Evolutionary conservation across 177 flowering plant species (phyloP), one percentile per base, ranked within the genome.

Genomic region (Vitis hybrid): DNA sequence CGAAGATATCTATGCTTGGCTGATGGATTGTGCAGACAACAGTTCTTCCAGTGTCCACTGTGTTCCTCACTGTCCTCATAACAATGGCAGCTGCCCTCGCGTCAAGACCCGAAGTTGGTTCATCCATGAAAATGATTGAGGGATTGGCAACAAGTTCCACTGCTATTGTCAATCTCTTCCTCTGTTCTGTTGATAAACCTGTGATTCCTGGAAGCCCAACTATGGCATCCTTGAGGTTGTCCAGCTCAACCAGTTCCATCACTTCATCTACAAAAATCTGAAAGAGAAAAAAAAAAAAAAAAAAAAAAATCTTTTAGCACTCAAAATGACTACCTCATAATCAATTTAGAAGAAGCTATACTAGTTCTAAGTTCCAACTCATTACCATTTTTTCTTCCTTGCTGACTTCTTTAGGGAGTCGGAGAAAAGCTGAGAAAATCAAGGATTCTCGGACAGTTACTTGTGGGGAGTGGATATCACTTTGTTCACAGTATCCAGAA

Each of bases 71-170:
- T 7, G 97, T 78, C 66, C 93, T 86, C 97, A 90, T 91, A 7
- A 91, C 97, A 77, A 91, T 88, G 57, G 97, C 89, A 50, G 97
- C 94, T 18, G 94, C 94, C 62, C 93, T 83, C n/a, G 93, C 94
- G 82, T 91, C 97, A 65, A 91, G 91, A 4, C 97, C 97, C 1
- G 97, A 86, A 12, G 94, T 91, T 15, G 94, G 94, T 73, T 91
- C 97, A 77, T 91, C 97, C 97, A 91, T 91, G 79, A 91, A 91
- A 50, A 91, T 87, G 66, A 92, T 90, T 6, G 97, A 90, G 20
- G 97, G 97, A 80, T 88, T 92, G 19, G 97, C 89, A 71, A 92
- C 95, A 53, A 92, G 90, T 75, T 92, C 97, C 53, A 92, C 97
- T 10, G 95, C 95, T 60, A 90, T 90, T 56, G 97, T 92, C 75